These are phyloP conservation scores for Elaeis oleifera DNA, from an alignment of 202 grass and related monocot genomes.

Conservation along the genomic window DNA sequence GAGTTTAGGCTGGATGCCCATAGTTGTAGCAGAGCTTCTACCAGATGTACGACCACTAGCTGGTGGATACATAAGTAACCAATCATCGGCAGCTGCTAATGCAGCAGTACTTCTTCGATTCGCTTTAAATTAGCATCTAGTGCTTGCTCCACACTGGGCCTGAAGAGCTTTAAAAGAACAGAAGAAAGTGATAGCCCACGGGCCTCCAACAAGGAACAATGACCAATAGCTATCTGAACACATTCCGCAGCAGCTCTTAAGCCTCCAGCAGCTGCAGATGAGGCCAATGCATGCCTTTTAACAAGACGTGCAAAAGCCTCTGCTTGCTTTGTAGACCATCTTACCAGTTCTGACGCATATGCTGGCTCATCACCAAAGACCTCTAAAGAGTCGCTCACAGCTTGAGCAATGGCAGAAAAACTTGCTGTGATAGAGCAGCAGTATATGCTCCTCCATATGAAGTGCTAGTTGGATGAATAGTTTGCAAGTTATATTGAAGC, in stretches of 20 bases:
- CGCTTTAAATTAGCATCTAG: slow-evolving; percentile 86
- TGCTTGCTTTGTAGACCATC: slow-evolving; percentile 74
- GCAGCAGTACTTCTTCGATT: slow-evolving; percentile 91
- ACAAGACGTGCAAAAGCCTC: slow-evolving; percentile 67
- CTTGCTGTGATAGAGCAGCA: slow-evolving; percentile 81
- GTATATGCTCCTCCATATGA: slow-evolving; percentile 93
- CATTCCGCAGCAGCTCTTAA: slow-evolving; percentile 87
- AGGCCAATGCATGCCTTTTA: slow-evolving; percentile 81
- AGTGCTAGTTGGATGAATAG: slow-evolving; percentile 82
- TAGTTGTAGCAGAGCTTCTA: slow-evolving; percentile 46
- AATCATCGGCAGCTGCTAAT: slow-evolving; percentile 74
- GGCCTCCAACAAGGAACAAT: slow-evolving; percentile 83
- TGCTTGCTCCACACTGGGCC: slow-evolving; percentile 81
- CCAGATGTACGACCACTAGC: slow-evolving; percentile 38
- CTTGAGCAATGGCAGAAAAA: slow-evolving; percentile 84
- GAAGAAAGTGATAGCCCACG: slow-evolving; percentile 68
- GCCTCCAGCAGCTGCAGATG: slow-evolving; percentile 90
- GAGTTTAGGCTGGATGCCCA: slow-evolving; percentile 71
- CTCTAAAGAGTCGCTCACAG: slow-evolving; percentile 80
- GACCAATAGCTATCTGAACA: slow-evolving; percentile 84
- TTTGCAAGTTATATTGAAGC: slow-evolving; percentile 91
- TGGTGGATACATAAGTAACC: slow-evolving; percentile 65
- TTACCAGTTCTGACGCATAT: slow-evolving; percentile 84
- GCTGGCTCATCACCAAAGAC: slow-evolving; percentile 87
- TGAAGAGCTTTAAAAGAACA: slow-evolving; percentile 81